phyloP scores from a whole-genome alignment of 2,329 filamentous ascomycete species.

The Colletotrichum caudatum region DNA sequence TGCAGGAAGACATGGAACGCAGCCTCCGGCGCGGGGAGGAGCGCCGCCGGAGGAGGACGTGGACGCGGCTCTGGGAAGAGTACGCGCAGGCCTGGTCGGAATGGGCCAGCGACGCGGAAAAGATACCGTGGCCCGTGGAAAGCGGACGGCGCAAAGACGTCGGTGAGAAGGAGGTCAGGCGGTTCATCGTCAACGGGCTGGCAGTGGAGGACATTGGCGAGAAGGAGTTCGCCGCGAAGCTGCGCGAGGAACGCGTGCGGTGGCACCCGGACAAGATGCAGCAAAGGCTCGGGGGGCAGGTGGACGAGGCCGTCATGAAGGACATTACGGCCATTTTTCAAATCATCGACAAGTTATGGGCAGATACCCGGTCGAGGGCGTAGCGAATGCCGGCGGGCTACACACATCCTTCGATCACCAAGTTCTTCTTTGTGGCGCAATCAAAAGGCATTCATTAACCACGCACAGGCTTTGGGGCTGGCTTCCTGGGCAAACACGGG shows the following conservation, averaged over 20 bases:
- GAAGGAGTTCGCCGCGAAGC: constrained; percentile 58
- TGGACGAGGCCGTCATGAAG: constrained; percentile 79
- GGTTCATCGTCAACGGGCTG: constrained; percentile 72
- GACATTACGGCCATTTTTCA: constrained; percentile 93
- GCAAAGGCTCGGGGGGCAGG: constrained; percentile 81
- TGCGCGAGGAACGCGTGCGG: constrained; percentile 88
- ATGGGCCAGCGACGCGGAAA: constrained; percentile 60
- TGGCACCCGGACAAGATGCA: constrained; percentile 99
- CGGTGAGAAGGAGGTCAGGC: constrained; percentile 69
- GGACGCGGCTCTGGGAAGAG: constrained; percentile 70
- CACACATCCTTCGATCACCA: constrained; percentile 10
- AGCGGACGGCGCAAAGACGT: constrained; percentile 70
- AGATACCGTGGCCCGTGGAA: constrained; percentile 79
- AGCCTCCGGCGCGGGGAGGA: constrained; percentile 76
- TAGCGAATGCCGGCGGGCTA: constrained; percentile 4
- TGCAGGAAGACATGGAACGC: constrained; percentile 71
- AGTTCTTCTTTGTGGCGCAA: constrained; percentile 28
- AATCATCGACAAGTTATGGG: constrained; percentile 85
- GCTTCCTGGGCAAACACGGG: background rate
- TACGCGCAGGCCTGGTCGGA: constrained; percentile 74
- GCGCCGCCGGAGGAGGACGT: constrained; percentile 66
- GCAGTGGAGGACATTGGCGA: constrained; percentile 57
- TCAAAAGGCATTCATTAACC: background rate
- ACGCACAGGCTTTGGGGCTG: background rate
- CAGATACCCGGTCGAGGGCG: constrained; percentile 61